Evolutionary conservation across 1,284 basidiomycete genomes (phyloP).

Genomic region (Microbotryomycetes sp.): DNA sequence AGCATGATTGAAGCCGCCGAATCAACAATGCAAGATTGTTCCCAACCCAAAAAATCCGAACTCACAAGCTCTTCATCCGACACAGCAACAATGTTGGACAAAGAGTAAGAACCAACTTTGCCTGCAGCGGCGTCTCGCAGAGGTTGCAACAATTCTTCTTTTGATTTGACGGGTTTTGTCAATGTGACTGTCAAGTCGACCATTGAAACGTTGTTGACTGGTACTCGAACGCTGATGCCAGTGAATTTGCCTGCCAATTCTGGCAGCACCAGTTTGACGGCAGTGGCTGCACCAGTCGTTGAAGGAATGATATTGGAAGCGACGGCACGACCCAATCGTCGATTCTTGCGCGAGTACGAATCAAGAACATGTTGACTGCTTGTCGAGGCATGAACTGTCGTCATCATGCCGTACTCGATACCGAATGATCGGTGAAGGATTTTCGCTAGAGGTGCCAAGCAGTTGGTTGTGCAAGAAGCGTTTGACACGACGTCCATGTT

Average conservation of each 20-base stretch:
- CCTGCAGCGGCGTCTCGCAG: slow-evolving; percentile 41
- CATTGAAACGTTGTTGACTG: slow-evolving; percentile 45
- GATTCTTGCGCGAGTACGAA: slow-evolving; percentile 44
- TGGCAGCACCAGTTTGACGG: slow-evolving; percentile 45
- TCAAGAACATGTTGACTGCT: slow-evolving; percentile 45
- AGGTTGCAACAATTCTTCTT: slow-evolving; percentile 42
- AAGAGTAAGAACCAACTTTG: slow-evolving; percentile 6
- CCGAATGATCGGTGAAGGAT: slow-evolving; percentile 44
- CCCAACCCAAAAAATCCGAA: slow-evolving; percentile 43
- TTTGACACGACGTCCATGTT: slow-evolving; percentile 43
- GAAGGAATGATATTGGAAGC: slow-evolving; percentile 46
- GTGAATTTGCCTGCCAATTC: slow-evolving; percentile 46
- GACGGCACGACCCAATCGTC: slow-evolving; percentile 40
- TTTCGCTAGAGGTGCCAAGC: slow-evolving; percentile 45
- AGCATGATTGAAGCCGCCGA: slow-evolving; percentile 42
- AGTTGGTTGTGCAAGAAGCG: slow-evolving; percentile 47
- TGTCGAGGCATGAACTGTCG: slow-evolving; percentile 45
- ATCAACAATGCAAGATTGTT: slow-evolving; percentile 42
- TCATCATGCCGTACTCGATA: slow-evolving; percentile 46
- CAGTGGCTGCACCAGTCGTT: slow-evolving; percentile 44
- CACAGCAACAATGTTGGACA: slow-evolving; percentile 39
- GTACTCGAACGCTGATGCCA: slow-evolving; percentile 45
- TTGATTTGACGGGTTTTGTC: slow-evolving; percentile 38
- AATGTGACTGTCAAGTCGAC: slow-evolving; percentile 46
- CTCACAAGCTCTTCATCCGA: slow-evolving; percentile 46